Base-by-base conservation (phyloP, 2,329 filamentous ascomycete species). In the Ambrosiella xylebori region DNA sequence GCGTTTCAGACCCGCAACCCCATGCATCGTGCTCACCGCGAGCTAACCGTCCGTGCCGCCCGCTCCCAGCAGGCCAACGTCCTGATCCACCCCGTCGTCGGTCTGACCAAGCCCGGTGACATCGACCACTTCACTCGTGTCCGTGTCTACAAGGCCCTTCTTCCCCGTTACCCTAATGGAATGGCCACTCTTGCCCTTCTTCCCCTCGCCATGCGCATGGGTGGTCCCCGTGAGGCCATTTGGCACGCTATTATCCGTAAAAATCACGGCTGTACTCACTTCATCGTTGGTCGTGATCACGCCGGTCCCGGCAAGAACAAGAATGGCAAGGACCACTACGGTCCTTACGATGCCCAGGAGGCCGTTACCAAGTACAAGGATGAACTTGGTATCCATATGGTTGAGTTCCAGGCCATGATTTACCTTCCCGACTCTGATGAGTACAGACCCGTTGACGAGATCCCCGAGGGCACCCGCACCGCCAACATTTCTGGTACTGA, bases 221-320 rank as follows among this genome's bases (percentile, higher is more conserved):
- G 89, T 68, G 93, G 93, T 66, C 93, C 93, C 63, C 88, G 93
- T 65, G 93, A 98, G 77, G 93, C 93, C 65, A 89, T 98, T 75
- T 98, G 93, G 93, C 93, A 98, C 78, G 93, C 93, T 68, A 95
- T 98, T 68, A 98, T 98, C 78, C 89, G 93, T 70, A 98, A 97
- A 84, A 98, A 98, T 75, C 90, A 96, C 75, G 93, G 93, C 67
- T 89, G 91, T 53, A 97, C 93, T 13, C 93, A 98, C 79, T 98
- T 98, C 78, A 98, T 98, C 66, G 90, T 98, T 64, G 93, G 93
- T 61, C 88, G 93, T 76, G 93, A 98, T 75, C 93, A 98, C 74
- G 93, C 93, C 64, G 93, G 93, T 54, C 93, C 93, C 50, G 93
- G 93, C 68, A 96, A 95, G 81, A 97, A 97, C 82, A 94, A 88